Conservation (phyloP, 306 rosid genomes). For the Cicer bijugum region DNA sequence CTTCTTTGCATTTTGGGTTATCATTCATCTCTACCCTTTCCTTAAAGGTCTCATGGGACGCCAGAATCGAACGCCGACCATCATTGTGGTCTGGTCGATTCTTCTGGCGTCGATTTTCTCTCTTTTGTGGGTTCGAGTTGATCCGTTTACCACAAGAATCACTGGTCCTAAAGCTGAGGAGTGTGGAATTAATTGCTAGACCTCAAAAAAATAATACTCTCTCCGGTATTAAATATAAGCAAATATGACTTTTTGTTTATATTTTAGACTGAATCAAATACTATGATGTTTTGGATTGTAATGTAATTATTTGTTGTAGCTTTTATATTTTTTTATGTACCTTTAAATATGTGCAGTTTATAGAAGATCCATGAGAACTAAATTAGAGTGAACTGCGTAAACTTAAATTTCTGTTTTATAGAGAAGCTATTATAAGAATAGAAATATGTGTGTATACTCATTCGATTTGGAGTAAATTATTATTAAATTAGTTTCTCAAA, state of each 20-base stretch:
- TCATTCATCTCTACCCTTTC: slow-evolving; percentile 91
- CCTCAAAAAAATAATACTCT: neutral
- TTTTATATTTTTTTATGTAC: slow-evolving; percentile 8
- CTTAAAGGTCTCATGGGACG: slow-evolving; percentile 99
- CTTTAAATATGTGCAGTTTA: slow-evolving; percentile 45
- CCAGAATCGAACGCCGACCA: slow-evolving; percentile 93
- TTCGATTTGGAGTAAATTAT: too few species aligned
- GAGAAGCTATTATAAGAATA: slow-evolving; percentile 35
- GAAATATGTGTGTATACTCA: too few species aligned
- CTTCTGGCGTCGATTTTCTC: slow-evolving; percentile 95
- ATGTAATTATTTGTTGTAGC: slow-evolving; percentile 4
- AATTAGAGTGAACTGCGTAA: slow-evolving; percentile 3
- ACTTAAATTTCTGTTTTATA: slow-evolving; percentile 26
- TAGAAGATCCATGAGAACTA: slow-evolving; percentile 32
- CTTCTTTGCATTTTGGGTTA: slow-evolving; percentile 98
- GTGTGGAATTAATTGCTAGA: slow-evolving; percentile 98
- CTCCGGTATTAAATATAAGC: too few species aligned
- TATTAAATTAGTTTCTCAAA: too few species aligned
- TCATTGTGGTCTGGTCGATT: slow-evolving; percentile 91
- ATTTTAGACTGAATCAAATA: too few species aligned
- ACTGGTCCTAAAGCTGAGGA: slow-evolving; percentile 80
- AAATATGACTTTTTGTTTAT: too few species aligned
- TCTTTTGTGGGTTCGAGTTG: slow-evolving; percentile 82
- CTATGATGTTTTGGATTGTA: too few species aligned
- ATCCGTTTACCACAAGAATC: slow-evolving; percentile 85